A percentile compares a stretch with the other conserved stretches of the same genome.
Conservation (phyloP, 768 basidiomycete genomes). For the Xerocomellus intermedius region DNA sequence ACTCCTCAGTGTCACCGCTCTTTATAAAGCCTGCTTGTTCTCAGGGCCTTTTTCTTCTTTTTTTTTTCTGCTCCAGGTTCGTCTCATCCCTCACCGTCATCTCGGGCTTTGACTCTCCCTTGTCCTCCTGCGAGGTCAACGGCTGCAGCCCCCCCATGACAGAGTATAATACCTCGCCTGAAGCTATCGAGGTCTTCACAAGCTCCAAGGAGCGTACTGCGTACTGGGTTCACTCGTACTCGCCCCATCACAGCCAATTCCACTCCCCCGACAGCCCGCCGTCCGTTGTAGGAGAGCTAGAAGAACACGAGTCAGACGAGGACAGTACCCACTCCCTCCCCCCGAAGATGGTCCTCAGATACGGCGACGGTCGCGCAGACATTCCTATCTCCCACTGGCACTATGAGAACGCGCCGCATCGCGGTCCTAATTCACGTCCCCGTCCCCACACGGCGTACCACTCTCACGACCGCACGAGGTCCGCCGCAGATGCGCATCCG, state of each 20-base stretch:
- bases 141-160: slow-evolving; percentile 44
- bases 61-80: slow-evolving; percentile 2
- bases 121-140: not conserved
- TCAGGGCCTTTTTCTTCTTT: slow-evolving; percentile 6
- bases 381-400: slow-evolving; percentile 56
- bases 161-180: slow-evolving; percentile 59
- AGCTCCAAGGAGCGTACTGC: slow-evolving; percentile 60
- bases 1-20: slow-evolving; percentile 11
- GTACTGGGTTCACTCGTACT: slow-evolving; percentile 57
- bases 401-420: slow-evolving; percentile 22
- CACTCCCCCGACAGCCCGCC: slow-evolving; percentile 62
- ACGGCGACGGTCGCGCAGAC: slow-evolving; percentile 62
- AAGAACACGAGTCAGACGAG: slow-evolving; percentile 39
- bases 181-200: slow-evolving; percentile 57
- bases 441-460: slow-evolving; percentile 33
- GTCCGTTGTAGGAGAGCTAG: slow-evolving; percentile 41
- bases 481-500: slow-evolving; percentile 34
- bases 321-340: slow-evolving; percentile 50
- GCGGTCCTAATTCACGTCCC: slow-evolving; percentile 22
- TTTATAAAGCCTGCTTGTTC: slow-evolving; percentile 24
- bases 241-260: slow-evolving; percentile 35
- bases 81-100: not conserved
- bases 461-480: slow-evolving; percentile 38
- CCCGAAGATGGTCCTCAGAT: slow-evolving; percentile 71
- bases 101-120: not conserved